Evolutionary conservation across 495 filamentous ascomycete species (phyloP).

Genomic region (Achaetomiella virescens): DNA sequence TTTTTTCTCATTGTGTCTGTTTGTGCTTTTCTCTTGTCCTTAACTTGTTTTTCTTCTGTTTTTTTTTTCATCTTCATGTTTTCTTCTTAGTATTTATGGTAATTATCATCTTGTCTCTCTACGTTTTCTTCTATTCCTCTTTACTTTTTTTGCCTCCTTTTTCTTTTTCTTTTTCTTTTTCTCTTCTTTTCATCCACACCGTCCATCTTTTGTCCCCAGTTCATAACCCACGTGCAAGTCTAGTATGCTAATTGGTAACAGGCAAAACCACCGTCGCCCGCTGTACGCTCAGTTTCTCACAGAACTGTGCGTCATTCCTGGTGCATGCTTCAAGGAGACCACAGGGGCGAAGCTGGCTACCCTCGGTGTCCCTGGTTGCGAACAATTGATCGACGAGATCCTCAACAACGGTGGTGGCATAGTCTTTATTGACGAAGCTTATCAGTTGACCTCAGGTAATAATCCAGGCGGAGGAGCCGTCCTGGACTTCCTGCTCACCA

Average conservation of each 20-base stretch:
- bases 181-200: no score
- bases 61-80: no score
- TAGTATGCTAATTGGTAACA: no score
- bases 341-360: slow-evolving; percentile 64
- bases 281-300: slow-evolving; percentile 65
- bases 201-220: no score
- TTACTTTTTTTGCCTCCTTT: not conserved
- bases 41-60: not conserved
- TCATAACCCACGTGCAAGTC: no score
- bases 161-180: not conserved
- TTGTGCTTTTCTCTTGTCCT: not conserved
- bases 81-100: no score
- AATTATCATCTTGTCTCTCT: no score
- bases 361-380: slow-evolving; percentile 50
- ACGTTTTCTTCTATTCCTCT: no score
- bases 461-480: slow-evolving; percentile 52
- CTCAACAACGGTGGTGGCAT: slow-evolving; percentile 57
- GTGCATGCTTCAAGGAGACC: slow-evolving; percentile 54
- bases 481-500: slow-evolving; percentile 67
- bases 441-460: slow-evolving; percentile 58
- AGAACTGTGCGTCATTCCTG: slow-evolving; percentile 52
- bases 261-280: slow-evolving; percentile 81
- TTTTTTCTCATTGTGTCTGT: not conserved
- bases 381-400: slow-evolving; percentile 54
- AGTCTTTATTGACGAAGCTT: slow-evolving; percentile 74